phyloP scores from a whole-genome alignment of 2,329 filamentous ascomycete genomes.

The Colletotrichum tropicale region DNA sequence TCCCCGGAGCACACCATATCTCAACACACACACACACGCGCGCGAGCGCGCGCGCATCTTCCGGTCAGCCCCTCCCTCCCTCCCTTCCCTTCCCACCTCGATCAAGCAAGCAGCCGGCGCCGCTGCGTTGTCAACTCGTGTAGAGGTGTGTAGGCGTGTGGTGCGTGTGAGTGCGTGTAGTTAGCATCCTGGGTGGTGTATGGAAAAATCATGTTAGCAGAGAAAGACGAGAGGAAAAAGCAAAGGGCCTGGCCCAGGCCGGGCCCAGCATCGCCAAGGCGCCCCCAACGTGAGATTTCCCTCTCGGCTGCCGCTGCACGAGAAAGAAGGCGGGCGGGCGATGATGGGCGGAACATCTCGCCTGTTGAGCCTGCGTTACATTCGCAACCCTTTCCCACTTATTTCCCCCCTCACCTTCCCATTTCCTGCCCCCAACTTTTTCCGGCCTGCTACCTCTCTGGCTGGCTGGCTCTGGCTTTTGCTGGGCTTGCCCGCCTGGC shows the following conservation, averaged over 20 bases:
- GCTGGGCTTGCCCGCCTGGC: not conserved
- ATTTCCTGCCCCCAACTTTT: slow-evolving; percentile 3
- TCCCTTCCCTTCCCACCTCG: not conserved
- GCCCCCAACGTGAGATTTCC: not conserved
- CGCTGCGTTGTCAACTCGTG: not conserved
- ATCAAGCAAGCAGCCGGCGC: slow-evolving; percentile 15
- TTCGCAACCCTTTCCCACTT: slow-evolving; percentile 16
- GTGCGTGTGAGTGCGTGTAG: not conserved
- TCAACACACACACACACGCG: not conserved
- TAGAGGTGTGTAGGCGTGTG: not conserved
- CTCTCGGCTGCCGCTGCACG: not conserved
- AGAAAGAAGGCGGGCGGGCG: not conserved
- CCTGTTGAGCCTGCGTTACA: slow-evolving; percentile 17
- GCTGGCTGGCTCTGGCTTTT: not conserved
- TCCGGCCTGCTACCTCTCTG: not conserved
- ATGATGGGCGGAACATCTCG: slow-evolving; percentile 13
- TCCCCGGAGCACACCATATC: not conserved
- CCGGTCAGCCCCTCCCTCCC: not conserved
- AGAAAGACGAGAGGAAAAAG: not conserved
- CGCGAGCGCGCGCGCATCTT: not conserved
- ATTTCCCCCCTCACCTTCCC: not conserved
- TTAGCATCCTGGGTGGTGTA: not conserved
- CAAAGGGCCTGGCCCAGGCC: not conserved
- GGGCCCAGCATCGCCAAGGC: not conserved
- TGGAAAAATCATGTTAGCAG: not conserved